A percentile compares a stretch with the other conserved stretches of the same genome.
Conservation (phyloP, 306 rosid genomes). For the Vigna hirtella region DNA sequence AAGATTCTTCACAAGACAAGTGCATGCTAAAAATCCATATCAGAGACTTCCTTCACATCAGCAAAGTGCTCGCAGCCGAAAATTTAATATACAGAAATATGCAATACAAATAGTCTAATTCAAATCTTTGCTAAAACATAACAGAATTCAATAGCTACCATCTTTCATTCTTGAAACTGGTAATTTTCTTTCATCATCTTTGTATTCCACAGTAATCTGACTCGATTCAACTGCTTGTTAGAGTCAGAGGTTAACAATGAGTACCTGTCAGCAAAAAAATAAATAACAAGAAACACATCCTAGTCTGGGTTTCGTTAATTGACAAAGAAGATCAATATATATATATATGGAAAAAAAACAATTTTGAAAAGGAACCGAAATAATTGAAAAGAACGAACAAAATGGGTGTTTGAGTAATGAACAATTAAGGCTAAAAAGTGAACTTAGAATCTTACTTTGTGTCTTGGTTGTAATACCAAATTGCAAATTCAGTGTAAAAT, state of each 20-base stretch:
- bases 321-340: constrained; percentile 9
- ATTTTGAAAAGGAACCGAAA: not conserved
- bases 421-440: not conserved
- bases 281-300: not conserved
- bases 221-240: constrained; percentile 10
- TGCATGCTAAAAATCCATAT: not conserved
- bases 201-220: not conserved
- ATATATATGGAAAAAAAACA: not conserved
- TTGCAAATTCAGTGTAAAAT: not conserved
- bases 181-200: not conserved
- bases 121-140: not conserved
- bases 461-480: not conserved
- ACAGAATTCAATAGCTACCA: constrained; percentile 14
- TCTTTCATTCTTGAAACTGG: not conserved
- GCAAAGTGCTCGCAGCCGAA: not conserved
- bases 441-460: constrained; percentile 32
- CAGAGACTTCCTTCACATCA: not conserved
- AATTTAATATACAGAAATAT: not conserved
- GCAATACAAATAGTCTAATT: not conserved
- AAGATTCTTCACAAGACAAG: not conserved
- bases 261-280: not conserved
- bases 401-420: constrained; percentile 2
- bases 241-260: not conserved
- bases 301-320: not conserved
- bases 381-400: constrained; percentile 3